phyloP scores from a whole-genome alignment of 2,329 filamentous ascomycete genomes.

The Exophiala bonariae region DNA sequence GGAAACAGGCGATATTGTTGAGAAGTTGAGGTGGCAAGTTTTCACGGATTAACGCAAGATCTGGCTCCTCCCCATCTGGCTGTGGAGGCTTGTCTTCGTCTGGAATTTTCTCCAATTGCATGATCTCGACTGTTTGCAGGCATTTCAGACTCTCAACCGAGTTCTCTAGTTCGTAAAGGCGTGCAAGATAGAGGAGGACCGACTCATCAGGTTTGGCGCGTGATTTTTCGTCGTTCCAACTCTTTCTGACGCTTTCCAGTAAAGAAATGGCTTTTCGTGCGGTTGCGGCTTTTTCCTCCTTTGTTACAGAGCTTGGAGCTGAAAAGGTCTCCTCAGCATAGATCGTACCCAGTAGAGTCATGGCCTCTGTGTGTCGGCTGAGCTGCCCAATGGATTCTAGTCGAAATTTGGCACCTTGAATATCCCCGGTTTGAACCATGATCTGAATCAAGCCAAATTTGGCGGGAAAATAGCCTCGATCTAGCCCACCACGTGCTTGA shows the following conservation, averaged over 20 bases:
- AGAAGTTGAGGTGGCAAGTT: constrained; percentile 83
- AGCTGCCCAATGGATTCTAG: constrained; percentile 87
- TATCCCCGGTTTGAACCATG: constrained; percentile 74
- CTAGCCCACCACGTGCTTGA: constrained; percentile 85
- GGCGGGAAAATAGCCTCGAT: constrained; percentile 86
- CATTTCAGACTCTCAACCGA: constrained; percentile 92
- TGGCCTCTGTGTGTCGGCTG: constrained; percentile 79
- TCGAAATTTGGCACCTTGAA: constrained; percentile 87
- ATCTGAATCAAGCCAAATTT: constrained; percentile 94
- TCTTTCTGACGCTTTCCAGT: constrained; percentile 77
- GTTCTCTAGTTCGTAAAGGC: constrained; percentile 81
- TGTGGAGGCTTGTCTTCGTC: constrained; percentile 66
- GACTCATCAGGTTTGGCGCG: constrained; percentile 75
- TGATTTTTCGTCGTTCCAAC: constrained; percentile 78
- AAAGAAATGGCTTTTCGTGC: constrained; percentile 82
- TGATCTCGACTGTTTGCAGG: constrained; percentile 84
- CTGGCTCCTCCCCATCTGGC: constrained; percentile 57
- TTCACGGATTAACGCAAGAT: constrained; percentile 62
- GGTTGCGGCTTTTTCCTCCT: constrained; percentile 86
- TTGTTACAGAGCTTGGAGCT: constrained; percentile 71
- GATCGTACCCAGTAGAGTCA: constrained; percentile 85
- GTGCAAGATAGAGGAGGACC: constrained; percentile 85
- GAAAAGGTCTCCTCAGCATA: constrained; percentile 94
- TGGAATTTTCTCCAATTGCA: constrained; percentile 78
- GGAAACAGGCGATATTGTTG: constrained; percentile 97